Percentiles rank a stretch among this genome's conserved stretches.
Evolutionary conservation across 2,329 filamentous ascomycete species (phyloP).

Genomic region (Phialophora verrucosa): DNA sequence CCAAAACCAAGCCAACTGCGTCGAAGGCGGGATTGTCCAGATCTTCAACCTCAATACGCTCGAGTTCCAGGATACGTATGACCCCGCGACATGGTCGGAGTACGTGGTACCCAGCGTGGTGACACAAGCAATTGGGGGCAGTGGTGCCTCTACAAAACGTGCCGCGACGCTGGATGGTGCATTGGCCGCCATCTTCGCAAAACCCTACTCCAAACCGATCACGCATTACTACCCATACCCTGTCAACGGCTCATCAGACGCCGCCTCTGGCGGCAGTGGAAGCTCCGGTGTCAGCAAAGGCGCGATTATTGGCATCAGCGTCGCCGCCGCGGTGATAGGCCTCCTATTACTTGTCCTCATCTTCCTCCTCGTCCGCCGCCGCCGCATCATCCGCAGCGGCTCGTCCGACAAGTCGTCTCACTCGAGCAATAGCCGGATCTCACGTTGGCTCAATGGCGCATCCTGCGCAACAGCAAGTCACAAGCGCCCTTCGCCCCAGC

Average conservation of each 20-base stretch:
- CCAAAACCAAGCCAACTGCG: constrained; percentile 35
- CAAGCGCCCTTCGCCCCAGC: constrained; percentile 16
- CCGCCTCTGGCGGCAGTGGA: constrained; percentile 9
- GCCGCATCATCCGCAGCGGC: constrained; percentile 32
- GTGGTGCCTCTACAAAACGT: constrained; percentile 39
- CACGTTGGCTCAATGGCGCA: constrained; percentile 34
- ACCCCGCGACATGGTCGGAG: constrained; percentile 42
- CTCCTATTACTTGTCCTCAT: constrained; percentile 59
- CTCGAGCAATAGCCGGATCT: constrained; percentile 32
- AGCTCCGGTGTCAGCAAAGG: constrained; percentile 46
- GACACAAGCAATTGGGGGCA: constrained; percentile 45
- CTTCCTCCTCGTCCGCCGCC: constrained; percentile 60
- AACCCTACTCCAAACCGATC: constrained; percentile 62
- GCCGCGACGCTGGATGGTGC: constrained; percentile 44
- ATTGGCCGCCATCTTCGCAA: constrained; percentile 61
- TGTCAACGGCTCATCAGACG: constrained; percentile 38
- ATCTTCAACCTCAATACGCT: constrained; percentile 49
- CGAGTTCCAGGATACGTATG: constrained; percentile 43
- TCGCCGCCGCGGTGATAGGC: constrained; percentile 61
- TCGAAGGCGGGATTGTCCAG: constrained; percentile 51
- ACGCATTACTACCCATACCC: constrained; percentile 66
- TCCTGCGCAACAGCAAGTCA: constrained; percentile 17
- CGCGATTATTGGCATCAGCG: constrained; percentile 66
- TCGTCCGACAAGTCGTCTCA: constrained; percentile 29
- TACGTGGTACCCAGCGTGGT: constrained; percentile 44